Evolutionary conservation across 805 yeast genomes (phyloP).

Genomic region (Metschnikowia vanudenii): DNA sequence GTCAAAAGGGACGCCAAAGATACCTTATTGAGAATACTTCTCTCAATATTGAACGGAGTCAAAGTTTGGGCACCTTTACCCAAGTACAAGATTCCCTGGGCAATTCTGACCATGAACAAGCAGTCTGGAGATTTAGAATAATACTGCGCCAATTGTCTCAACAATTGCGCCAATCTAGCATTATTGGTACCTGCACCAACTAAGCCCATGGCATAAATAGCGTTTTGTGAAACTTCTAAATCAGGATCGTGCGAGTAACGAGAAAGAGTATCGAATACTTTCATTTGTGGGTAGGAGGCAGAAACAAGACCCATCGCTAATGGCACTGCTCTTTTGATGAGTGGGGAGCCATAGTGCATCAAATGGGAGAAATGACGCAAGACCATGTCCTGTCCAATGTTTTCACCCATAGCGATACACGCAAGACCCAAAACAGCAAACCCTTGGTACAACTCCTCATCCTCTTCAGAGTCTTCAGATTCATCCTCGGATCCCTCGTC

Average conservation of each 20-base stretch:
- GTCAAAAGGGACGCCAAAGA: slow-evolving; percentile 88
- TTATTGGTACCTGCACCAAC: slow-evolving; percentile 99
- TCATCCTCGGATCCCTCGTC: slow-evolving; percentile 29
- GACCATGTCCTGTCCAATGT: slow-evolving; percentile 96
- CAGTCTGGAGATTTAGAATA: slow-evolving; percentile 89
- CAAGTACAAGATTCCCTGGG: slow-evolving; percentile 91
- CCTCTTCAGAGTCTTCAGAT: slow-evolving; percentile 36
- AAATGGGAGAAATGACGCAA: slow-evolving; percentile 95
- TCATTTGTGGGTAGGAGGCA: slow-evolving; percentile 93
- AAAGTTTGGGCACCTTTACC: slow-evolving; percentile 95
- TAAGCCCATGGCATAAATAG: slow-evolving; percentile 95
- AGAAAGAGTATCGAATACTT: slow-evolving; percentile 92
- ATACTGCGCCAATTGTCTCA: slow-evolving; percentile 92
- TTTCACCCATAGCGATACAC: slow-evolving; percentile 94
- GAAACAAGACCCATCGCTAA: slow-evolving; percentile 96
- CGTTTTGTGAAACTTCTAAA: slow-evolving; percentile 88
- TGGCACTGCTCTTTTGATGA: slow-evolving; percentile 92
- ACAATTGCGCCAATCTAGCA: slow-evolving; percentile 93
- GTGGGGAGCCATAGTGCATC: slow-evolving; percentile 95
- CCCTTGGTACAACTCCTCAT: slow-evolving; percentile 66
- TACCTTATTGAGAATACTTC: slow-evolving; percentile 82
- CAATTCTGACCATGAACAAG: slow-evolving; percentile 85
- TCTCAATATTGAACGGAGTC: slow-evolving; percentile 86
- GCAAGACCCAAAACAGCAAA: slow-evolving; percentile 95
- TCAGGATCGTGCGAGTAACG: slow-evolving; percentile 96